Evolutionary conservation across 176 grass and related monocot genomes (phyloP).

Genomic region (Tillandsia leiboldiana): DNA sequence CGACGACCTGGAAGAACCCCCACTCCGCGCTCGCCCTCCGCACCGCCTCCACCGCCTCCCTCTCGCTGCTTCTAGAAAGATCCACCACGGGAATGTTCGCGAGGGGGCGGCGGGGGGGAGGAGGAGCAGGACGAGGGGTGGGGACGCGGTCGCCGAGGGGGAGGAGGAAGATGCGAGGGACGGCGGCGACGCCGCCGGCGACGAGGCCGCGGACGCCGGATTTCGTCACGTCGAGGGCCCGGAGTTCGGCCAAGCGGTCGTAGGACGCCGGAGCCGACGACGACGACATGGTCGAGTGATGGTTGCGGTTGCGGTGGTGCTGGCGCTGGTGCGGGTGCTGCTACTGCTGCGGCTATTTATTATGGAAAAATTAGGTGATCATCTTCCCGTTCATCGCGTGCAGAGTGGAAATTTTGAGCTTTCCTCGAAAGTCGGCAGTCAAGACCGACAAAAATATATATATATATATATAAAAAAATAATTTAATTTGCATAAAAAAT

Average conservation of each 20-base stretch:
- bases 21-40: slow-evolving; percentile 23
- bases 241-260: slow-evolving; percentile 39
- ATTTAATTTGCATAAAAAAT: too few relatives aligned
- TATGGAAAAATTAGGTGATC: too few relatives aligned
- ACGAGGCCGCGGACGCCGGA: slow-evolving; percentile 55
- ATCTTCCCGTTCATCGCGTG: too few relatives aligned
- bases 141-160: not conserved
- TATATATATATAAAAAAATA: too few relatives aligned
- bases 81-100: slow-evolving; percentile 32
- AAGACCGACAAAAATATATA: too few relatives aligned
- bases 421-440: too few relatives aligned
- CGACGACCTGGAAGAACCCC: slow-evolving; percentile 60
- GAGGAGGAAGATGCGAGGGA: slow-evolving; percentile 43
- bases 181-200: slow-evolving; percentile 5
- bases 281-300: not conserved
- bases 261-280: not conserved
- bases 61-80: slow-evolving; percentile 1
- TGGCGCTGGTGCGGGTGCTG: too few relatives aligned
- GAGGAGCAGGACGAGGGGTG: not conserved
- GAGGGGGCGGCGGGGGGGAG: not conserved
- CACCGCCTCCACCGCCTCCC: slow-evolving; percentile 4
- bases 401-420: too few relatives aligned
- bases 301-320: too few relatives aligned
- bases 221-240: slow-evolving; percentile 44
- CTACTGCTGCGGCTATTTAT: too few relatives aligned